Evolutionary conservation across 106 monocot genomes (phyloP), one percentile per base, ranked within the genome.

Genomic region (Dendrobium chrysotoxum): DNA sequence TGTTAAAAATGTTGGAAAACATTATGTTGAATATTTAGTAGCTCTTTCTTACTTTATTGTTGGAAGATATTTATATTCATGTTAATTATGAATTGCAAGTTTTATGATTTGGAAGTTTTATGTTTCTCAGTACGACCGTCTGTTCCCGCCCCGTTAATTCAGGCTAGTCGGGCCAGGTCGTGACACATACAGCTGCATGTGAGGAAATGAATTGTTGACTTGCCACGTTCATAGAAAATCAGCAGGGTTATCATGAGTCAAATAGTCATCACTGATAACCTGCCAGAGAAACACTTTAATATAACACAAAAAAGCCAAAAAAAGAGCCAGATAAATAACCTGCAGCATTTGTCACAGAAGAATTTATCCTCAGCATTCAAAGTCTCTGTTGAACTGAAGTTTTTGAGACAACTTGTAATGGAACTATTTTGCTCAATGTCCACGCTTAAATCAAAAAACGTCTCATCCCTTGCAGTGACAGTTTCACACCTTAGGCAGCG

Each of bases 391-490:
- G 89, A 90, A 77, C 89, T 90, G 73, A 90, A 90, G 78, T 87
- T 90, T 81, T 87, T 90, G 39, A 90, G 86, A 67, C 89, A 90
- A 75, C 89, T 90, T 67, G 89, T 90, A 20, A 90, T 80, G 26
- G 89, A 90, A 78, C 89, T 90, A 44, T 90, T 90, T 83, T 90
- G 86, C 68, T 90, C 86, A 80, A 90, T 90, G 41, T 90, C 89
- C 58, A 90, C 80, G 78, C 89, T 90, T 28, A 90, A 77, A 80
- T 90, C 89, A 67, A 90, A 76, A 75, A 90, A 90, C 0, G 80
- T 90, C 50, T 90, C 89, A 42, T 90, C 89, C 79, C 89, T 87
- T 82, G 89, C 89, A 45, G 89, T 87, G 35, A 90, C 85, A 45
- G 89, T 90, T 85, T 90, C 89, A 78, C 89, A 90, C 8, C 87